Percentiles rank a stretch among this genome's conserved stretches.
Evolutionary conservation across 2,329 filamentous ascomycete genomes (phyloP).

Genomic region (Pezicula neosporulosa): DNA sequence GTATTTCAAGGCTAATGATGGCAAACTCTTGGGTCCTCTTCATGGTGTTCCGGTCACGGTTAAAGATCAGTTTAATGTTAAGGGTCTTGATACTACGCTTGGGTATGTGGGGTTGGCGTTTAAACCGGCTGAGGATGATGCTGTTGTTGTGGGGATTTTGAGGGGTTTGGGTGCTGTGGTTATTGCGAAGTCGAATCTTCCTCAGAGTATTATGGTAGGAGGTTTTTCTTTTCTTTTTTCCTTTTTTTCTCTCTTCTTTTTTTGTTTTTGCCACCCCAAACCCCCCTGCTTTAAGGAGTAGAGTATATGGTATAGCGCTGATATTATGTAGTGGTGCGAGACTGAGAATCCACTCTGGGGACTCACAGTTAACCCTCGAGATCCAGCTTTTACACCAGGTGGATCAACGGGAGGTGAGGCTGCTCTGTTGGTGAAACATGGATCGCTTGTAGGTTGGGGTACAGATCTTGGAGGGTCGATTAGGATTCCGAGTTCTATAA

Average conservation of each 20-base stretch:
- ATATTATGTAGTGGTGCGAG: constrained; percentile 42
- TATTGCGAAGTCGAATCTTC: constrained; percentile 48
- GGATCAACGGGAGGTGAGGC: constrained; percentile 44
- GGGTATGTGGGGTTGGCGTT: constrained; percentile 52
- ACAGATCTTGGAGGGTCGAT: constrained; percentile 50
- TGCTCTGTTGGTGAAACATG: constrained; percentile 35
- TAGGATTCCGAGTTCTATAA: constrained; percentile 43
- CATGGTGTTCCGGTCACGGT: constrained; percentile 53
- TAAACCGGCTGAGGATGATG: constrained; percentile 44
- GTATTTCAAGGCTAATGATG: constrained; percentile 31
- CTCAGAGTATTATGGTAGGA: constrained; percentile 48
- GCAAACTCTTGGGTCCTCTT: constrained; percentile 42
- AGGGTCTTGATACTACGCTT: constrained; percentile 52
- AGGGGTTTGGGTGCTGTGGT: constrained; percentile 46
- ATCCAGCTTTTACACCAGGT: constrained; percentile 40
- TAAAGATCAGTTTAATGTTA: constrained; percentile 61
- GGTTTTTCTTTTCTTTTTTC: constrained; percentile 40
- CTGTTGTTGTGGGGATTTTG: constrained; percentile 45
- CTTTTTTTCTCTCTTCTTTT: too few relatives aligned
- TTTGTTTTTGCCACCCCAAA: too few relatives aligned
- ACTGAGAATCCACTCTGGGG: constrained; percentile 51
- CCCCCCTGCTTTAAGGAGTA: too few relatives aligned
- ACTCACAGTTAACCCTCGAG: constrained; percentile 41
- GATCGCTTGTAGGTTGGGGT: constrained; percentile 43
- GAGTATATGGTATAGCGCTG: constrained; percentile 38